These are phyloP conservation scores for Ceraceosorus guamensis DNA, from an alignment of 1,284 basidiomycete genomes.

Conservation along the genomic window DNA sequence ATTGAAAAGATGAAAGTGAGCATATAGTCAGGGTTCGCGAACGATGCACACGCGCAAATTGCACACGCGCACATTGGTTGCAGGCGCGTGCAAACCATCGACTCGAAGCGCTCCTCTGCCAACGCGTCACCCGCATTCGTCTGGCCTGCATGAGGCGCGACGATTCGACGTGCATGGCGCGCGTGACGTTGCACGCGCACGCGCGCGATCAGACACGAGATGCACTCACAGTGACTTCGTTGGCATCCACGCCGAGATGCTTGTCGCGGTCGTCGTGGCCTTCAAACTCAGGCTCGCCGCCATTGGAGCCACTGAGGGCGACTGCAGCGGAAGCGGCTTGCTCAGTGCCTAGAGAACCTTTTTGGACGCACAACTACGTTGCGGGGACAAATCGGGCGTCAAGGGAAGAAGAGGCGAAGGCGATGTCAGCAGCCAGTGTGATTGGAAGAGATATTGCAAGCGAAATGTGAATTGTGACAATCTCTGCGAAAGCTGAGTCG, in stretches of 20 bases:
- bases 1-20: constrained; percentile 47
- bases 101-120: too few species aligned
- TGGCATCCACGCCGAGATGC: constrained; percentile 40
- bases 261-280: constrained; percentile 38
- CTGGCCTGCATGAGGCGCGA: too few species aligned
- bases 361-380: background rate
- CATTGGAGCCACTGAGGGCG: too few species aligned
- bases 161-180: background rate
- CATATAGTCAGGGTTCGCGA: constrained; percentile 5
- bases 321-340: background rate
- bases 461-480: too few species aligned
- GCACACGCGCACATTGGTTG: background rate
- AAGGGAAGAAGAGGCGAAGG: too few species aligned
- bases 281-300: constrained; percentile 40
- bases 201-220: background rate
- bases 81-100: too few species aligned
- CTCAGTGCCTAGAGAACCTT: background rate
- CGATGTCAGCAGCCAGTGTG: too few species aligned
- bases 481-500: too few species aligned
- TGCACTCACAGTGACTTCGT: constrained; percentile 26
- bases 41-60: background rate
- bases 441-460: too few species aligned
- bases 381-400: too few species aligned
- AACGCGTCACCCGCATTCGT: too few species aligned
- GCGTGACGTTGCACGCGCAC: background rate